Evolutionary conservation across 2,329 filamentous ascomycete species (phyloP).

Genomic region (Fusarium sp.): DNA sequence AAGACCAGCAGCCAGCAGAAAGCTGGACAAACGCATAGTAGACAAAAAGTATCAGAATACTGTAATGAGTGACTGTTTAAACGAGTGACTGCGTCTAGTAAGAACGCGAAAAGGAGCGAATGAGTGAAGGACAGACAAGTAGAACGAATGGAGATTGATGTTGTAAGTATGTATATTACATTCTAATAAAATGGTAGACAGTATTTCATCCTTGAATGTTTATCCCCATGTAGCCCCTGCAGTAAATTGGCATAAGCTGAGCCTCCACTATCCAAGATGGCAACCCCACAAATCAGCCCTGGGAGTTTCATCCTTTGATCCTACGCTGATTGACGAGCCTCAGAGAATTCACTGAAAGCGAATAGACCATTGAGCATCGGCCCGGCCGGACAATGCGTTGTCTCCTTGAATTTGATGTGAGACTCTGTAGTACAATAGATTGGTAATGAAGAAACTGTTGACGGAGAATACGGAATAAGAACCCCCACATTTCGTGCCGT

Average conservation of each 20-base stretch:
- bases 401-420: background rate
- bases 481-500: background rate
- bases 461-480: background rate
- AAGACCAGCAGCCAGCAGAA: background rate
- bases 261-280: background rate
- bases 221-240: background rate
- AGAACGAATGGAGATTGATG: background rate
- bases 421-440: no score
- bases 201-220: background rate
- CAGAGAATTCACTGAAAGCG: background rate
- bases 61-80: background rate
- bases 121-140: background rate
- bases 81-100: background rate
- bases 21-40: background rate
- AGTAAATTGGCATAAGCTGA: slow-evolving; percentile 11
- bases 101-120: background rate
- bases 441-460: no score
- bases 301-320: background rate
- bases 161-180: slow-evolving; percentile 2
- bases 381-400: background rate
- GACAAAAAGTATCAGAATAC: background rate
- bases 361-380: background rate
- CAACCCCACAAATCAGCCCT: background rate
- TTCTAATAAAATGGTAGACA: background rate
- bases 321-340: background rate